Base-by-base conservation (phyloP, 148 eudicot species). In the Fagopyrum homotropicum region DNA sequence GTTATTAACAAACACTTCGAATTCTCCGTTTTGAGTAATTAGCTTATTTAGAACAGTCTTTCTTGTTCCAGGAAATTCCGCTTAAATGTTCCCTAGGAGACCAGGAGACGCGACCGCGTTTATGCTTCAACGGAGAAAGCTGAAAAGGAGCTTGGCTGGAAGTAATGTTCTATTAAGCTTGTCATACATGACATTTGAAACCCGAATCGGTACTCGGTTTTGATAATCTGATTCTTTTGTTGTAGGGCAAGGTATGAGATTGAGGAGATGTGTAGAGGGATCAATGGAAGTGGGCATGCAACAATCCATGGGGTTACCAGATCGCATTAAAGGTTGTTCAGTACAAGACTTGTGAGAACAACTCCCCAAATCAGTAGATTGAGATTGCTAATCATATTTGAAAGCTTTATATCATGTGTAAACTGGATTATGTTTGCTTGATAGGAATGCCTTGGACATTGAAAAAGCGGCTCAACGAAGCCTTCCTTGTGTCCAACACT, bases 221-320 rank as follows among this genome's bases (percentile, higher is more conserved):
- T 73, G 43, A 8, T 26, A 3, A 44, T 16, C 35, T 59, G 29
- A 4, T 59, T 59, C 19, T 59, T 43, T 4, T 45, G 15, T 56
- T 26, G 78, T 82, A 93, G 98, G 92, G 93, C 98, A 6, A 91
- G 85, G 74, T 91, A 88, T 80, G 90, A 86, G 4, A 85, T 91
- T 12, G 88, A 86, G 44, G 91, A 91, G 77, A 93, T 93, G 97
- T 91, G 98, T 79, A n/a, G n/a, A 80, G 89, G 73, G 97, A 93
- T 51, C 98, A 93, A 77, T 93, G 98, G 98, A 91, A 87, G 2
- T 93, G 97, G 97, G 94, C 97, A 70, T 82, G 85, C 77, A 81
- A 76, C 80, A 87, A 91, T 77, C 98, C 98, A 66, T 81, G 81
- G 89, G 98, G 98, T 22, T 89, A 91, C 44, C 84, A 84, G 40